A percentile compares a stretch with the other conserved stretches of the same genome.
Evolutionary conservation across 2,329 filamentous ascomycete species (phyloP).

Genomic region (Exserohilum rostratum): DNA sequence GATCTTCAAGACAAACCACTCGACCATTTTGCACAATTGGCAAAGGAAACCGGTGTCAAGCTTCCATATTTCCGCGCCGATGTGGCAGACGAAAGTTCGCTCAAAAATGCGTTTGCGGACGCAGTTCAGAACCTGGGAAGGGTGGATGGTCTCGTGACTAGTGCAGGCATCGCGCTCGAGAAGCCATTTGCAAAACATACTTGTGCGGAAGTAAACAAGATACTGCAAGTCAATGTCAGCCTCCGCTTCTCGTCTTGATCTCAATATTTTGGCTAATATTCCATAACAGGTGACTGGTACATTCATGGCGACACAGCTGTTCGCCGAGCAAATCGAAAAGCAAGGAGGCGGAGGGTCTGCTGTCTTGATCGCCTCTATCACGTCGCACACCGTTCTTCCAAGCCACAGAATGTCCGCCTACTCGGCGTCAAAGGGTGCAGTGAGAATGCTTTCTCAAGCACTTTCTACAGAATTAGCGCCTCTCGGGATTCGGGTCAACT

Average conservation of each 20-base stretch:
- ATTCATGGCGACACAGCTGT: slow-evolving; percentile 52
- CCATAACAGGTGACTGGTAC: slow-evolving; percentile 48
- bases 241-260: not conserved
- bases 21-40: slow-evolving; percentile 13
- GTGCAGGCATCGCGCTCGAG: slow-evolving; percentile 52
- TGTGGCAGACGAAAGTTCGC: slow-evolving; percentile 21
- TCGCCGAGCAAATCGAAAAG: slow-evolving; percentile 50
- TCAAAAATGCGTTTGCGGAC: slow-evolving; percentile 18
- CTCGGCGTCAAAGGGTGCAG: slow-evolving; percentile 53
- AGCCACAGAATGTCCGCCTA: slow-evolving; percentile 52
- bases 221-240: slow-evolving; percentile 52
- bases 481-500: slow-evolving; percentile 40
- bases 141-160: slow-evolving; percentile 24
- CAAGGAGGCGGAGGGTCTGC: slow-evolving; percentile 51
- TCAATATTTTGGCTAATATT: not conserved
- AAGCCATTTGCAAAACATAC: slow-evolving; percentile 55
- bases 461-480: slow-evolving; percentile 43
- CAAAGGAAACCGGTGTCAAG: slow-evolving; percentile 17
- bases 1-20: slow-evolving; percentile 20
- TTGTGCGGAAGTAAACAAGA: slow-evolving; percentile 49
- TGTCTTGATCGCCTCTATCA: slow-evolving; percentile 50
- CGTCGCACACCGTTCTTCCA: slow-evolving; percentile 47
- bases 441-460: slow-evolving; percentile 51
- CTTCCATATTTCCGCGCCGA: slow-evolving; percentile 23
- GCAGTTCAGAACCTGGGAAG: slow-evolving; percentile 17